Base-by-base conservation (phyloP, 306 rosid species). In the Prunus mongolica region DNA sequence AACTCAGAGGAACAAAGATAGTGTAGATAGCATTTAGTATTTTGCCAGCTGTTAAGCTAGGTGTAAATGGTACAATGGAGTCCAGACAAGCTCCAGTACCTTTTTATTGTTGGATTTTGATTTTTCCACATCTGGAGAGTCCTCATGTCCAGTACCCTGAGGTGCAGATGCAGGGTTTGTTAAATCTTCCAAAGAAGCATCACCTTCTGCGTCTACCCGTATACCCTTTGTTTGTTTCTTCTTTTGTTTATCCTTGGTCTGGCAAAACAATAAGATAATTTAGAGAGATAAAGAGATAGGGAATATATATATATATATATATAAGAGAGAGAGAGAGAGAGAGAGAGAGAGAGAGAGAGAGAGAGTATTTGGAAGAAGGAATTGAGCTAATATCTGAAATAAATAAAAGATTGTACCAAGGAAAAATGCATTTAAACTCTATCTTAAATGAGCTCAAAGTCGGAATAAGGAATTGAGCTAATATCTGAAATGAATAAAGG, bases 221-320 rank as follows among this genome's bases (percentile, higher is more conserved):
- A 95, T 92, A 78, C 91, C 97, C 86, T 86, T 94, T 57, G 81
- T 75, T 76, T 83, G 91, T 83, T 89, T 95, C 82, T 84, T 95
- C 88, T 87, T 90, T 78, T 92, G 96, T 83, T 83, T 92, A 83
- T 92, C 97, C 86, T 88, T 90, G 56, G 30, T 92, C 97, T 95
- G 89, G 73, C 65, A 83, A 72, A 63, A 71, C 55, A 66, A 80
- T 27, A 57, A 15, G 5, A 78, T 51, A 73, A 7, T 38, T 38
- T 38, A 6, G 44, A 38, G 44, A 38, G 44, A 38, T 6, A 38
- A 38, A 3, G 32, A 30, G 32, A 30, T 30, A 30, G 32, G 32
- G 32, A 32, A 32, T 5, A 32, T 32, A 32, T 32, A 32, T 32
- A 32, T 32, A 32, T 32, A 32, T 32, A 32, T 32, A 32, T 32